Conservation (phyloP, 768 basidiomycete genomes). For the Guyanaporus albipodus region DNA sequence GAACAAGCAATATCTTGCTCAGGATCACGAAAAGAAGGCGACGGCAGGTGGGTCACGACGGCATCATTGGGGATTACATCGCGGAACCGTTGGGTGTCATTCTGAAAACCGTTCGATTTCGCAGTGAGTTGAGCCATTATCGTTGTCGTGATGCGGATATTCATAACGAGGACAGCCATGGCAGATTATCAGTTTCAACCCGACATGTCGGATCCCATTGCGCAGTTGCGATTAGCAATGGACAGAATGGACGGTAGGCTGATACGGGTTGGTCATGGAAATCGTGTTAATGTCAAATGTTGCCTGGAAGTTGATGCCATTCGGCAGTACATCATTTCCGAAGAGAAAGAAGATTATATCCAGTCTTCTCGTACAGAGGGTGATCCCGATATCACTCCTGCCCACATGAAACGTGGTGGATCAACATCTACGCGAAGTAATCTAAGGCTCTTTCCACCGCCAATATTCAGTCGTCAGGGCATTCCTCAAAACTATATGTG, state of each 20-base stretch:
- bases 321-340: slow-evolving; percentile 61
- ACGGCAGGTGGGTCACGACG: slow-evolving; percentile 32
- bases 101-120: slow-evolving; percentile 83
- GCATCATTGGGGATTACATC: slow-evolving; percentile 62
- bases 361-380: slow-evolving; percentile 26
- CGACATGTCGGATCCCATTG: slow-evolving; percentile 62
- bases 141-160: background rate
- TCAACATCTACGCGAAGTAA: slow-evolving; percentile 42
- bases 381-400: slow-evolving; percentile 53
- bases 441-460: slow-evolving; percentile 80
- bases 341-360: slow-evolving; percentile 63
- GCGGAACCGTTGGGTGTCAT: slow-evolving; percentile 69
- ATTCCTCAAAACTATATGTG: slow-evolving; percentile 83
- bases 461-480: slow-evolving; percentile 79
- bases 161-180: slow-evolving; percentile 59
- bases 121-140: slow-evolving; percentile 56
- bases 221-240: slow-evolving; percentile 69
- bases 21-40: slow-evolving; percentile 76
- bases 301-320: slow-evolving; percentile 62
- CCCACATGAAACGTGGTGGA: slow-evolving; percentile 24
- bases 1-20: slow-evolving; percentile 77
- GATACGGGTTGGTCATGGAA: background rate
- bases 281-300: slow-evolving; percentile 1
- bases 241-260: slow-evolving; percentile 74
- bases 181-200: slow-evolving; percentile 91